Evolutionary conservation across 768 basidiomycete species (phyloP).

Genomic region (Russula dissimulans): DNA sequence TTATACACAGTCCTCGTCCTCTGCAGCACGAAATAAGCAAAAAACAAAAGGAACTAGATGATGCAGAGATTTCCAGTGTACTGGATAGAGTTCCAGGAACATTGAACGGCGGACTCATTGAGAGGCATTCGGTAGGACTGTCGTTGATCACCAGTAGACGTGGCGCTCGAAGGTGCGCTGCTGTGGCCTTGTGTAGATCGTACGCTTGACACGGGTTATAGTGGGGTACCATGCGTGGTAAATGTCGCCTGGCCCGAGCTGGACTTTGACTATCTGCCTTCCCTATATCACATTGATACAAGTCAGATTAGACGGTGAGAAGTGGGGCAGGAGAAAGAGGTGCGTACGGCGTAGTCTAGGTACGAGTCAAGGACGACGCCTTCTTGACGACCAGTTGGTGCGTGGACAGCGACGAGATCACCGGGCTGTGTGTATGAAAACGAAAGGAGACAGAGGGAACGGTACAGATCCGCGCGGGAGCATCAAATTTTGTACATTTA

Average conservation of each 20-base stretch:
- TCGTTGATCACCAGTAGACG: constrained; percentile 53
- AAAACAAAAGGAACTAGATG: constrained; percentile 6
- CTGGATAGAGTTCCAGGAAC: not conserved
- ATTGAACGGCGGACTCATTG: not conserved
- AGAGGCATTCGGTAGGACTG: not conserved
- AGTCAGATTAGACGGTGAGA: not conserved
- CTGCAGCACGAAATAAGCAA: not conserved
- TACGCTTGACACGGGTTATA: constrained; percentile 69
- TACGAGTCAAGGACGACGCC: constrained; percentile 75
- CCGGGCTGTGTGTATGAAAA: constrained; percentile 45
- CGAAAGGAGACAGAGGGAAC: too few species aligned
- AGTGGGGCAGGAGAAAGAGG: not conserved
- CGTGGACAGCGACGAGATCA: constrained; percentile 71
- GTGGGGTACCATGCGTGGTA: constrained; percentile 73
- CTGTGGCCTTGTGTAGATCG: constrained; percentile 42
- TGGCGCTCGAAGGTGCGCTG: constrained; percentile 61
- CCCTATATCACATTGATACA: constrained; percentile 37
- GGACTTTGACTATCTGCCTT: constrained; percentile 74
- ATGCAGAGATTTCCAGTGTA: not conserved
- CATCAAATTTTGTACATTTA: too few species aligned
- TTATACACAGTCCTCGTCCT: constrained; percentile 18
- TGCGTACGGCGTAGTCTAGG: constrained; percentile 56
- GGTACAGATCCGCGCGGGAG: too few species aligned
- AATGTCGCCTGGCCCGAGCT: constrained; percentile 58
- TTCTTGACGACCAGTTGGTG: constrained; percentile 51